Evolutionary conservation across 2,329 filamentous ascomycete genomes (phyloP).

Genomic region (Colletotrichum camelliae): DNA sequence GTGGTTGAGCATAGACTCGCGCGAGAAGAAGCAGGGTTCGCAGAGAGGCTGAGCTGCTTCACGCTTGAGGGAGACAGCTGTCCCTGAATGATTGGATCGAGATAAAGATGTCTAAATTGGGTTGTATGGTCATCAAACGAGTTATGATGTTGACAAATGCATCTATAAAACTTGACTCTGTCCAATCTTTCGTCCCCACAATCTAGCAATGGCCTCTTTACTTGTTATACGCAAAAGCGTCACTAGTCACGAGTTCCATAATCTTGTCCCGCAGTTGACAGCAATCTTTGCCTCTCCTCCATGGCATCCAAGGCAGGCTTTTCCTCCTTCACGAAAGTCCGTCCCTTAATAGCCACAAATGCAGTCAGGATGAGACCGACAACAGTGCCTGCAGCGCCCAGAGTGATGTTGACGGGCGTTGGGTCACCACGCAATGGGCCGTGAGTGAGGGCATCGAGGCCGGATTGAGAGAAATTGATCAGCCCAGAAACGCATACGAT

Average conservation of each 20-base stretch:
- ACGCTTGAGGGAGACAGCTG: not conserved
- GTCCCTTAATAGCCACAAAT: constrained; percentile 49
- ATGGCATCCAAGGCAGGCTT: constrained; percentile 1
- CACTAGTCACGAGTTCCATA: not conserved
- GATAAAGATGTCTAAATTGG: not conserved
- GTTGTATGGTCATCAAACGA: not conserved
- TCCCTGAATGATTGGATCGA: accelerated
- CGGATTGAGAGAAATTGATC: constrained; percentile 74
- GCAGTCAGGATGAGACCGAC: constrained; percentile 61
- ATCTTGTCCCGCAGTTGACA: not conserved
- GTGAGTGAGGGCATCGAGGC: constrained; percentile 72
- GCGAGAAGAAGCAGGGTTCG: not conserved
- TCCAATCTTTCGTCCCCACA: not conserved
- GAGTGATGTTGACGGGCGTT: constrained; percentile 65
- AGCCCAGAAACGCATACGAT: constrained; percentile 76
- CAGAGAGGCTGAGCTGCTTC: not conserved
- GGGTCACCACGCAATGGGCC: constrained; percentile 66
- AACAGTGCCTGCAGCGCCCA: constrained; percentile 58
- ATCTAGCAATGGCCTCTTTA: not conserved
- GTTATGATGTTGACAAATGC: accelerated
- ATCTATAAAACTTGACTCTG: not conserved
- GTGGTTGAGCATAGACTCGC: not conserved
- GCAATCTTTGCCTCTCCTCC: constrained; percentile 9
- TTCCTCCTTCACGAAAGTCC: constrained; percentile 4
- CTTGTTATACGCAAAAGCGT: not conserved